Base-by-base conservation (phyloP, 495 filamentous ascomycete genomes). In the Achaetomiella virescens region DNA sequence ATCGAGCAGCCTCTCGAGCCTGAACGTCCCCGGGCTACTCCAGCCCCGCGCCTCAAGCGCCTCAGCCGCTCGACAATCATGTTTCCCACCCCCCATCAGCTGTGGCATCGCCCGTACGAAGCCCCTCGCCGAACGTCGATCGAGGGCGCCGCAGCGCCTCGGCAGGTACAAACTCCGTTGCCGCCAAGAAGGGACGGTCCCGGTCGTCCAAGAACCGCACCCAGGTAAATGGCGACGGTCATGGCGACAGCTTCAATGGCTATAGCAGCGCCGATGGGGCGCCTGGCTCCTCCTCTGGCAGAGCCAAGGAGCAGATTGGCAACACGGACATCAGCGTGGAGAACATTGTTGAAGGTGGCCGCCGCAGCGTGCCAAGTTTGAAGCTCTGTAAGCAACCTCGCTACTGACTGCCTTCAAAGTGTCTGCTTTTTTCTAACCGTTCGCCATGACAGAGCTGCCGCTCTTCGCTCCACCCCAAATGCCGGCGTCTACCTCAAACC, bases 281-380 rank as follows among this genome's bases (percentile, higher is more conserved):
- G 29, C 81, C 84, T 40, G 85, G 80, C 46, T 90, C 88, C 48
- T 79, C 84, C 14, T 87, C 88, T 52, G 84, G 85, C 57, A 86
- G 83, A 61, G 77, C 82, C 59, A 88, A 84, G 65, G 91, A 97
- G 64, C 84, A 87, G 48, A 77, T 95, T 54, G 88, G 85, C n/a
- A 95, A 89, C 66, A 91, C 93, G 4, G 93, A 97, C 54, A 98
- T 98, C 65, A 97, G 91, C 70, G 80, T 96, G 60, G 89, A 95
- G 55, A 98, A 98, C 65, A 97, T 98, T 71, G 87, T 98, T 52
- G 91, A 97, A 72, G 93, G 95, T 63, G 90, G 90, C 60, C 84
- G 93, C 71, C 83, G 93, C 59, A 97, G 78, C 83, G 90, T 66
- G 88, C 93, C 58, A 96, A 96, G 75, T 98, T 98, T 69, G 90